Evolutionary conservation across 1,284 basidiomycete genomes (phyloP).

Genomic region (Irpex sp.): DNA sequence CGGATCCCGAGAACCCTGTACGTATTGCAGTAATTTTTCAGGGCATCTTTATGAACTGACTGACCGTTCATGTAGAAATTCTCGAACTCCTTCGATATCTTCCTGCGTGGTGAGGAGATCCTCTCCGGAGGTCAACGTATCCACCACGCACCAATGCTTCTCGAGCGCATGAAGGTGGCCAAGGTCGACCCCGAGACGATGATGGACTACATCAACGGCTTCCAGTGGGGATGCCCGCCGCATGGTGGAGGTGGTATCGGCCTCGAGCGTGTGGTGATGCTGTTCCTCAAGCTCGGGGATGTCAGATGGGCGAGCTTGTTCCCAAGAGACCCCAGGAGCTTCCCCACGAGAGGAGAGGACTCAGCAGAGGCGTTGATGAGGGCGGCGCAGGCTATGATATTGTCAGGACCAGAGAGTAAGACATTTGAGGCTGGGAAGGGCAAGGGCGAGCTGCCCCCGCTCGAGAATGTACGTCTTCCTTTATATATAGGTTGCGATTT

Average conservation of each 20-base stretch:
- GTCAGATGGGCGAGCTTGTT: slow-evolving; percentile 61
- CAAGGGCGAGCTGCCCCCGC: slow-evolving; percentile 26
- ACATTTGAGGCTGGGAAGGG: slow-evolving; percentile 23
- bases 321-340: slow-evolving; percentile 55
- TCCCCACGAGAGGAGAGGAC: slow-evolving; percentile 26
- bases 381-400: slow-evolving; percentile 23
- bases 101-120: slow-evolving; percentile 72
- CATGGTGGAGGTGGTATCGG: slow-evolving; percentile 32
- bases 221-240: slow-evolving; percentile 61
- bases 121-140: slow-evolving; percentile 66
- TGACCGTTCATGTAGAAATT: slow-evolving; percentile 22
- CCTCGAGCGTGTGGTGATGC: slow-evolving; percentile 61
- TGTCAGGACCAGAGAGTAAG: slow-evolving; percentile 26
- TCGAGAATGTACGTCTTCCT: slow-evolving; percentile 26
- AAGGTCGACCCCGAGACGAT: slow-evolving; percentile 48
- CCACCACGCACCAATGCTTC: slow-evolving; percentile 54
- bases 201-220: slow-evolving; percentile 62
- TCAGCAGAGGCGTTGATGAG: slow-evolving; percentile 21
- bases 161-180: slow-evolving; percentile 48
- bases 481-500: neutral
- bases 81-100: slow-evolving; percentile 73
- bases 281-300: slow-evolving; percentile 58
- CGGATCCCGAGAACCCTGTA: slow-evolving; percentile 46
- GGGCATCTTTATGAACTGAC: neutral
- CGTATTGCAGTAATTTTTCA: slow-evolving; percentile 13